A percentile compares a stretch with the other conserved stretches of the same genome.
Evolutionary conservation across 441 rosid species (phyloP).

Genomic region (Populus tomentosa): DNA sequence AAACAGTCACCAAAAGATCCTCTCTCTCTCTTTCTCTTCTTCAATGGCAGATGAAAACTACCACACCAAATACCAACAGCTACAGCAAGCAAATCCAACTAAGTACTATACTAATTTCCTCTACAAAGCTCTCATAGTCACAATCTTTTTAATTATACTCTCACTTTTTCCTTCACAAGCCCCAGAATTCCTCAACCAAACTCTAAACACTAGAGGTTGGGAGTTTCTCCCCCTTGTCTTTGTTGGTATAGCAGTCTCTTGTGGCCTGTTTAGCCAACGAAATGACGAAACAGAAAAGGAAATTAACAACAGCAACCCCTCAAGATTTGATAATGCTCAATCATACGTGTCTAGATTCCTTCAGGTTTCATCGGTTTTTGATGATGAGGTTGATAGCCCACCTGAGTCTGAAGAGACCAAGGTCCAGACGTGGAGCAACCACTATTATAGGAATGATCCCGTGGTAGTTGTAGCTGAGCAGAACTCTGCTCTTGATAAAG

Average conservation of each 20-base stretch:
- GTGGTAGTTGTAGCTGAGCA: conserved; percentile 46
- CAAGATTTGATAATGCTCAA: conserved; percentile 57
- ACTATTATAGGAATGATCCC: conserved; percentile 52
- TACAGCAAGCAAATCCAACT: conserved; percentile 40
- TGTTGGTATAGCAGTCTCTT: conserved; percentile 93
- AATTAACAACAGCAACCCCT: conserved; percentile 3
- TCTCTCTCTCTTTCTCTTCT: conserved; percentile 15
- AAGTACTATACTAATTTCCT: conserved; percentile 56
- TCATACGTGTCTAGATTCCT: conserved; percentile 69
- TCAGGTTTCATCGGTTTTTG: conserved; percentile 78
- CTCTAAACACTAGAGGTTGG: conserved; percentile 55
- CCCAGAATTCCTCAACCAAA: conserved; percentile 79
- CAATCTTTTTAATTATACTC: conserved; percentile 45
- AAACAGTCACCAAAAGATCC: background rate
- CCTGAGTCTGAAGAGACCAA: conserved; percentile 34
- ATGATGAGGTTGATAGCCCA: conserved; percentile 46
- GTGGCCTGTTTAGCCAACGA: conserved; percentile 77
- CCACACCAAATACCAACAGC: conserved; percentile 31
- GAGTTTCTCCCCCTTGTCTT: conserved; percentile 86
- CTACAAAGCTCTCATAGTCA: conserved; percentile 55
- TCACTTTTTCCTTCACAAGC: conserved; percentile 77
- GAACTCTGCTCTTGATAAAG: conserved; percentile 27
- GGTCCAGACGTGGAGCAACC: conserved; percentile 74
- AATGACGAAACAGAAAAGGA: conserved; percentile 54
- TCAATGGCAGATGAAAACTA: conserved; percentile 60